phyloP scores from a whole-genome alignment of 148 eudicot genomes.

The Rheum nobile region DNA sequence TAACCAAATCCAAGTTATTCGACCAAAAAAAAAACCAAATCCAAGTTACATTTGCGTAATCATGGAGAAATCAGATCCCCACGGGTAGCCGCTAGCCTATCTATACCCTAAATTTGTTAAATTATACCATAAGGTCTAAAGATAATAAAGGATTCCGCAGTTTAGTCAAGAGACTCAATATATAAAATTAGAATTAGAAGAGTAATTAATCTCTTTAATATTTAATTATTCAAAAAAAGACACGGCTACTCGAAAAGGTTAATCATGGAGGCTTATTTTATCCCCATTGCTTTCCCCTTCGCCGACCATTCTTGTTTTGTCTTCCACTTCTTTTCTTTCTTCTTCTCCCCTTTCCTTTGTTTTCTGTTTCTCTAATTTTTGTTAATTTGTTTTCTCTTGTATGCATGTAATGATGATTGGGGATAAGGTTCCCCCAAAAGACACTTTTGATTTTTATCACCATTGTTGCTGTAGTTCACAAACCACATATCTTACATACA shows the following conservation, averaged over 20 bases:
- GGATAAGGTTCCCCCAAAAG: neutral
- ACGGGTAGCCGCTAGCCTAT: neutral
- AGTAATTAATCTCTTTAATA: neutral
- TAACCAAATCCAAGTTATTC: conserved; percentile 3
- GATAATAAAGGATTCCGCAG: neutral
- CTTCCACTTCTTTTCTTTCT: conserved; percentile 3
- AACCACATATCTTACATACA: neutral
- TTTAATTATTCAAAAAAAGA: neutral
- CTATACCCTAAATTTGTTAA: neutral
- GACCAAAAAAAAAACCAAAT: no score
- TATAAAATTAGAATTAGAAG: neutral
- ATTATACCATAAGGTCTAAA: neutral
- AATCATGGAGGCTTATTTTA: conserved; percentile 9
- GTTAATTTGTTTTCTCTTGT: neutral
- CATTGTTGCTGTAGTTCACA: neutral
- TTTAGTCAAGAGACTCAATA: neutral
- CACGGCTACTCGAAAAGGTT: neutral
- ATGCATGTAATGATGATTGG: neutral
- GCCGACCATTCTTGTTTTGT: conserved; percentile 5
- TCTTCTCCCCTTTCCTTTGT: neutral
- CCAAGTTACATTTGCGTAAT: neutral
- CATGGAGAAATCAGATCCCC: neutral
- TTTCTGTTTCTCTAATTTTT: neutral
- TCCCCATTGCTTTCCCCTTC: neutral
- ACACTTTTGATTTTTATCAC: neutral